Conservation (phyloP, 139 green algal genomes). For the Chlamydomonas asymmetrica region DNA sequence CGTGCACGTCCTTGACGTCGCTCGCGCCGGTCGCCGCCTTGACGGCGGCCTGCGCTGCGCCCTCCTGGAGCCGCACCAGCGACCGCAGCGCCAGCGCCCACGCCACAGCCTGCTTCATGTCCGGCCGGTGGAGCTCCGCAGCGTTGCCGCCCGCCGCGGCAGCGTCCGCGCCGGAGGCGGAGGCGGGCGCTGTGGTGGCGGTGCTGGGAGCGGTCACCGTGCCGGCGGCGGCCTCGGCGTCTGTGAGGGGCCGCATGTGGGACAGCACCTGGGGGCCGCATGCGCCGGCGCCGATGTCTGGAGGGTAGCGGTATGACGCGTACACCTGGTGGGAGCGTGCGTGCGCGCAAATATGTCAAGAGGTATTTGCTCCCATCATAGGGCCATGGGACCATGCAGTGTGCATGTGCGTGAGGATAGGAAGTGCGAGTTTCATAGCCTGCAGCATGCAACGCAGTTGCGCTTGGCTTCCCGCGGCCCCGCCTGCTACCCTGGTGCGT, state of each 20-base stretch:
- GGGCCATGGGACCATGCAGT: not conserved
- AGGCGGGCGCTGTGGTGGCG: not conserved
- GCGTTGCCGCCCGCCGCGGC: not conserved
- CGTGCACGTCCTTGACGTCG: constrained; percentile 26
- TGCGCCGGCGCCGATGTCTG: constrained; percentile 8
- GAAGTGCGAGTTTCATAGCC: not conserved
- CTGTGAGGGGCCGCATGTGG: constrained; percentile 1
- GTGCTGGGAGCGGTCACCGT: not conserved
- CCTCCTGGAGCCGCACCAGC: constrained; percentile 12
- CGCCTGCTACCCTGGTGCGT: too few relatives aligned
- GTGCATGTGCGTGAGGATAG: not conserved
- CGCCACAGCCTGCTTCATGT: constrained; percentile 30
- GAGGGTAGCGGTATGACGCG: constrained; percentile 20
- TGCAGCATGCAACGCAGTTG: too few relatives aligned
- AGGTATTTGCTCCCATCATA: too few relatives aligned
- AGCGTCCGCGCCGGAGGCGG: not conserved
- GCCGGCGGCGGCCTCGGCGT: not conserved
- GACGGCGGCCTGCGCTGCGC: not conserved
- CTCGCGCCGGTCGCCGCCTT: not conserved
- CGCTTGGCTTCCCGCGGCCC: too few relatives aligned
- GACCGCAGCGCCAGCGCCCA: constrained; percentile 28
- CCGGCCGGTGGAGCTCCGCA: constrained; percentile 1
- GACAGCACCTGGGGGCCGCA: not conserved
- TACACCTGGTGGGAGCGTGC: constrained; percentile 10
- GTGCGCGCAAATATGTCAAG: too few relatives aligned